A percentile compares a stretch with the other conserved stretches of the same genome.
phyloP scores from a whole-genome alignment of 768 basidiomycete genomes.

The Suillus occidentalis region DNA sequence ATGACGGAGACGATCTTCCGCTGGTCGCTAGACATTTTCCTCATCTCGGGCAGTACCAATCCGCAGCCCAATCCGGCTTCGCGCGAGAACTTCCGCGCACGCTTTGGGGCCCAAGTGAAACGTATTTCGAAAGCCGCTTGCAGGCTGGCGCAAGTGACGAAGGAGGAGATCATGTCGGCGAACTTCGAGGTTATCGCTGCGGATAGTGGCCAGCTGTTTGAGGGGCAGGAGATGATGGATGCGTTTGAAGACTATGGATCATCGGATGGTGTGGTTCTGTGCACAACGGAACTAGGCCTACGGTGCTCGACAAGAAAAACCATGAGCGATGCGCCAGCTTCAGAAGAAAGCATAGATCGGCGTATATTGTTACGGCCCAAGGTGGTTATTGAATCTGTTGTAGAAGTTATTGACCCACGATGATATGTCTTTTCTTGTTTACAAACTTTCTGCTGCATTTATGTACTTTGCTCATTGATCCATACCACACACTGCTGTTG shows the following conservation, averaged over 20 bases:
- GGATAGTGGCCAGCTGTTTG: slow-evolving; percentile 52
- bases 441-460: background rate
- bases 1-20: slow-evolving; percentile 73
- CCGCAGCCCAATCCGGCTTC: slow-evolving; percentile 40
- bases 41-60: slow-evolving; percentile 58
- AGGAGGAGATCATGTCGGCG: slow-evolving; percentile 77
- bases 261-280: slow-evolving; percentile 54
- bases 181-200: slow-evolving; percentile 70
- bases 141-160: slow-evolving; percentile 59
- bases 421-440: slow-evolving; percentile 11
- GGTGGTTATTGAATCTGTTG: slow-evolving; percentile 73
- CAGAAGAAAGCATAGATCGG: slow-evolving; percentile 50
- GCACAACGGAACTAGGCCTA: slow-evolving; percentile 72
- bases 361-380: slow-evolving; percentile 69
- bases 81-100: slow-evolving; percentile 41
- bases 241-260: slow-evolving; percentile 61
- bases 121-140: slow-evolving; percentile 66
- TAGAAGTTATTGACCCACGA: slow-evolving; percentile 45
- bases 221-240: slow-evolving; percentile 54
- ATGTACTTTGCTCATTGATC: background rate
- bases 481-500: slow-evolving; percentile 5
- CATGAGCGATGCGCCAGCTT: slow-evolving; percentile 25
- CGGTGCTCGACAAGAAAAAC: slow-evolving; percentile 56
- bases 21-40: slow-evolving; percentile 68
- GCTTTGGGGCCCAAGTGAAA: slow-evolving; percentile 60